phyloP scores from a whole-genome alignment of 768 basidiomycete genomes.

The Trametes villosa region DNA sequence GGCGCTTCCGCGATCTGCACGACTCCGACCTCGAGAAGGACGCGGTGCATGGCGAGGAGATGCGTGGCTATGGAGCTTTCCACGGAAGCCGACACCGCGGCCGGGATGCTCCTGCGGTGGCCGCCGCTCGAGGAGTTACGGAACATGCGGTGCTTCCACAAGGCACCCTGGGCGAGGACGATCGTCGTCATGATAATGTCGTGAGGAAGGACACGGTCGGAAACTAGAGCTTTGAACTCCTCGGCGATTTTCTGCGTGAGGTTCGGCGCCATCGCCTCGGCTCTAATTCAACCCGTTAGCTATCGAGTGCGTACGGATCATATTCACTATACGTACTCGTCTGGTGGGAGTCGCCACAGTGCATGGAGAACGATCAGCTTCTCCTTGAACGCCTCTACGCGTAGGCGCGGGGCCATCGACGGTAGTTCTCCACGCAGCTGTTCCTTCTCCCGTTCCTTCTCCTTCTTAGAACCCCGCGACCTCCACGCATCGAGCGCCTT shows the following conservation, averaged over 20 bases:
- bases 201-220: slow-evolving; percentile 69
- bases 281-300: slow-evolving; percentile 39
- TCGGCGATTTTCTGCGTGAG: slow-evolving; percentile 51
- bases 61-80: slow-evolving; percentile 74
- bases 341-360: slow-evolving; percentile 58
- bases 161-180: slow-evolving; percentile 75
- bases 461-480: slow-evolving; percentile 38
- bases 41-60: slow-evolving; percentile 64
- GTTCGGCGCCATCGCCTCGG: slow-evolving; percentile 51
- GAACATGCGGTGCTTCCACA: slow-evolving; percentile 85
- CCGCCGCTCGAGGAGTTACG: slow-evolving; percentile 47
- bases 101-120: slow-evolving; percentile 17
- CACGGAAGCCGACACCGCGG: slow-evolving; percentile 30
- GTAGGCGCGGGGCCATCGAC: slow-evolving; percentile 49
- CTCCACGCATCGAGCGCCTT: slow-evolving; percentile 69
- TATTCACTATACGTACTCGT: slow-evolving; percentile 54
- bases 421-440: slow-evolving; percentile 39
- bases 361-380: slow-evolving; percentile 79
- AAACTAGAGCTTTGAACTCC: slow-evolving; percentile 64
- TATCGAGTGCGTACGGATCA: slow-evolving; percentile 8
- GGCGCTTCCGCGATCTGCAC: slow-evolving; percentile 62
- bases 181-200: slow-evolving; percentile 79
- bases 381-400: slow-evolving; percentile 71
- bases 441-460: slow-evolving; percentile 27
- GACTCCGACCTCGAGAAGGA: slow-evolving; percentile 67